Base-by-base conservation (phyloP, 164 flowering plant genomes). In the Pachysandra terminalis region DNA sequence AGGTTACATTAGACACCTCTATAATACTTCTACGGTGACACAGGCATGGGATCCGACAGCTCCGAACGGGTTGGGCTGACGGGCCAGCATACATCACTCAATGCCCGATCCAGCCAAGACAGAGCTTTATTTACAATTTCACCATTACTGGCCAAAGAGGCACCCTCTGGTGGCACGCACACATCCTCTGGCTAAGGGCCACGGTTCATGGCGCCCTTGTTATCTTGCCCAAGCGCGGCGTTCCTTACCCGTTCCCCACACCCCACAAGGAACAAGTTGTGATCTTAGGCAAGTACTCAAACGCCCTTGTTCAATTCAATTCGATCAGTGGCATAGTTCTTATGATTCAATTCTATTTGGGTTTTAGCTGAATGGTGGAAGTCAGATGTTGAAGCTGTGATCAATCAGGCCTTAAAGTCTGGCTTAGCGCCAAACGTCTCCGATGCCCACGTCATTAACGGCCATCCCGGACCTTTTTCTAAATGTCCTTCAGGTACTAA, bases 291-390 rank as follows among this genome's bases (percentile, higher is more conserved):
- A 59, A 41, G 56, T 32, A n/a, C n/a, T n/a, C 7, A 7, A 7
- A 32, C 37, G 14, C 25, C 24, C 1, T 5, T 25, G 21, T 64
- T 26, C 40, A 51, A 2, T 35, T 37, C 10, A 2, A 5, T 48
- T 25, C n/a, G n/a, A n/a, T n/a, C n/a, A n/a, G n/a, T 40, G 41
- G 37, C 40, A 9, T n/a, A n/a, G 19, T 56, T 19, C 9, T 17
- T 57, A 24, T 23, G 16, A 32, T 25, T 23, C n/a, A 13, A 45
- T 5, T 64, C 15, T 12, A n/a, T 51, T 1, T 32, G 14, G 27
- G 21, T 40, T 73, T 58, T 25, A 84, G 91, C 79, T 61, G 89
- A 87, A 74, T 87, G 90, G 90, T 87, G 90, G 92, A 84, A 87
- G 56, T 80, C 88, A 10, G 88, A 87, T 66, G 78, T 75, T 0